These are phyloP conservation scores for Lichtheimia ornata DNA, from an alignment of 371 early-diverging fungal genomes.

Conservation along the genomic window DNA sequence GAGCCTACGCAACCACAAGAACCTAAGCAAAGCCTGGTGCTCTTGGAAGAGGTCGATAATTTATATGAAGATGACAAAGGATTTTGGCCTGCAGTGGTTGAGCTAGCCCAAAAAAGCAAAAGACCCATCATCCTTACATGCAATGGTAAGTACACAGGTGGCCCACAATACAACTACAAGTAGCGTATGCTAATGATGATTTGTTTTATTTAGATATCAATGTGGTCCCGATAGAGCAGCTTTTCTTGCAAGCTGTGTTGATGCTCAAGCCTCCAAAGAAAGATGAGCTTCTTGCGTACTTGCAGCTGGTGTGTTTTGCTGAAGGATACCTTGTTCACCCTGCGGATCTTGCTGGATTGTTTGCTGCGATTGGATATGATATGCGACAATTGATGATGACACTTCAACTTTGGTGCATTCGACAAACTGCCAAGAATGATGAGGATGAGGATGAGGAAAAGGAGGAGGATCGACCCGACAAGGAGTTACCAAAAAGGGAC, in stretches of 20 bases:
- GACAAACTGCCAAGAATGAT: background rate
- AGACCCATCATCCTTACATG: slow-evolving; percentile 85
- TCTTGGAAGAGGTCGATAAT: slow-evolving; percentile 84
- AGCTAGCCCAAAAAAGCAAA: slow-evolving; percentile 71
- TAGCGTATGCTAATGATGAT: background rate
- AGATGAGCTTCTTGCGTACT: slow-evolving; percentile 27
- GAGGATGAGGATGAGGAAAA: background rate
- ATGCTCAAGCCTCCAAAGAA: slow-evolving; percentile 19
- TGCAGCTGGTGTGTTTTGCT: slow-evolving; percentile 38
- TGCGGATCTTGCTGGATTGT: slow-evolving; percentile 26
- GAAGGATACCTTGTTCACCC: slow-evolving; percentile 40
- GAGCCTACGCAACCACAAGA: background rate
- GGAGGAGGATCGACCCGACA: background rate
- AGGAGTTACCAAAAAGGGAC: background rate
- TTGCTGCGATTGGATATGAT: slow-evolving; percentile 30
- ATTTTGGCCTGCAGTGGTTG: slow-evolving; percentile 72
- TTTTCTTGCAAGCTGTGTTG: slow-evolving; percentile 24
- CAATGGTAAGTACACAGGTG: slow-evolving; percentile 57
- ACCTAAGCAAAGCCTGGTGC: slow-evolving; percentile 62
- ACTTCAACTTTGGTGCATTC: slow-evolving; percentile 23
- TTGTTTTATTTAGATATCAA: slow-evolving; percentile 18
- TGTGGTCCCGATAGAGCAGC: slow-evolving; percentile 26
- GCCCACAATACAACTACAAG: background rate
- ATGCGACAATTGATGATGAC: slow-evolving; percentile 37
- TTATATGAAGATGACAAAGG: slow-evolving; percentile 84